A percentile compares a stretch with the other conserved stretches of the same genome.
Conservation (phyloP, 768 basidiomycete species). For the Rhizopogon vesiculosus region DNA sequence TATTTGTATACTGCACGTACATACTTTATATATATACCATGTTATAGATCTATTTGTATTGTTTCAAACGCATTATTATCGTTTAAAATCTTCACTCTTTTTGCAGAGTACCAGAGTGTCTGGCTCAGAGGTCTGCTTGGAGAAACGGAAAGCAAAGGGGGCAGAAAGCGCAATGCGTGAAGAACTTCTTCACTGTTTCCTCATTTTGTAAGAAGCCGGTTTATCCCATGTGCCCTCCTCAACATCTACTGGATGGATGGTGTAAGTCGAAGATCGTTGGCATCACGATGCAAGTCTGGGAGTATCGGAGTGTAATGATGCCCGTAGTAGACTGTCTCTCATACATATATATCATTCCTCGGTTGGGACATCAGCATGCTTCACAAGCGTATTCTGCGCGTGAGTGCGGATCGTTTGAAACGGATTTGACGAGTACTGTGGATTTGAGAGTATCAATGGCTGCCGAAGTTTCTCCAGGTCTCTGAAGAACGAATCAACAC, state of each 20-base stretch:
- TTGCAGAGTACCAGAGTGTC: no score
- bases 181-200: neutral
- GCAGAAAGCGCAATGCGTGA: no score
- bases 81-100: neutral
- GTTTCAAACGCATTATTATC: neutral
- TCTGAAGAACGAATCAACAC: constrained; percentile 31
- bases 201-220: neutral
- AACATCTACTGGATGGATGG: neutral
- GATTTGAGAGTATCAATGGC: constrained; percentile 62
- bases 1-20: constrained; percentile 16
- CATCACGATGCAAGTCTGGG: neutral
- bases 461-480: constrained; percentile 64
- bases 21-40: constrained; percentile 1
- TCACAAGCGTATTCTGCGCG: constrained; percentile 71
- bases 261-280: neutral
- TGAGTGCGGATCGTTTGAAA: constrained; percentile 78
- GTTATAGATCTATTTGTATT: neutral
- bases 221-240: neutral
- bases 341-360: neutral
- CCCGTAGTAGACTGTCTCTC: neutral
- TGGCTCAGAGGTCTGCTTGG: neutral
- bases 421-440: constrained; percentile 62
- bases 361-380: constrained; percentile 29
- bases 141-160: no score
- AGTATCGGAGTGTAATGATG: neutral